Evolutionary conservation across 345 rosid species (phyloP).

Genomic region (Syzygium grande): DNA sequence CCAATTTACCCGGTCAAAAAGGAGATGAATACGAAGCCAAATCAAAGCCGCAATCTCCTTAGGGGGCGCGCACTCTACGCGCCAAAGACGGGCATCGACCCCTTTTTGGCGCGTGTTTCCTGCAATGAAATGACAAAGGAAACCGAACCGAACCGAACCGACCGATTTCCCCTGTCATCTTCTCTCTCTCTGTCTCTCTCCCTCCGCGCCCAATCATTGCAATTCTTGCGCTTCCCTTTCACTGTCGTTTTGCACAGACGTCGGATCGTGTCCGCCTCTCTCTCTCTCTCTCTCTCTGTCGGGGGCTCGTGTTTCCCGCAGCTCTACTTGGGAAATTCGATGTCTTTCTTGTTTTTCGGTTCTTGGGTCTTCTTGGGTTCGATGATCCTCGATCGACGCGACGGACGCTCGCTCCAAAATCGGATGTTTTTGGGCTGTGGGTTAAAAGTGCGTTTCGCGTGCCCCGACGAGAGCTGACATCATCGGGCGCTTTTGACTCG

Average conservation of each 20-base stretch:
- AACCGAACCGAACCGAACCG: neutral
- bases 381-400: neutral
- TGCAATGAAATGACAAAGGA: neutral
- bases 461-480: neutral
- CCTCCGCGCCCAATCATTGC: neutral
- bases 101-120: neutral
- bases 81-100: neutral
- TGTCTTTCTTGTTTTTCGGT: neutral
- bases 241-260: neutral
- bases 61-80: neutral
- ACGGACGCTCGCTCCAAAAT: neutral
- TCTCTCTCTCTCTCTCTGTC: too few relatives aligned
- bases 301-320: neutral
- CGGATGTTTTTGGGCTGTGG: neutral
- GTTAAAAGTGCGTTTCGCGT: neutral
- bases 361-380: neutral
- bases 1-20: neutral
- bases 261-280: neutral
- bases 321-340: neutral
- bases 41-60: neutral
- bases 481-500: neutral
- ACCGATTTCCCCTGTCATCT: neutral
- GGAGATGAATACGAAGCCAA: neutral
- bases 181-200: neutral
- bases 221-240: neutral